phyloP scores from a whole-genome alignment of 2,329 filamentous ascomycete species.

The Aspergillus terreus region DNA sequence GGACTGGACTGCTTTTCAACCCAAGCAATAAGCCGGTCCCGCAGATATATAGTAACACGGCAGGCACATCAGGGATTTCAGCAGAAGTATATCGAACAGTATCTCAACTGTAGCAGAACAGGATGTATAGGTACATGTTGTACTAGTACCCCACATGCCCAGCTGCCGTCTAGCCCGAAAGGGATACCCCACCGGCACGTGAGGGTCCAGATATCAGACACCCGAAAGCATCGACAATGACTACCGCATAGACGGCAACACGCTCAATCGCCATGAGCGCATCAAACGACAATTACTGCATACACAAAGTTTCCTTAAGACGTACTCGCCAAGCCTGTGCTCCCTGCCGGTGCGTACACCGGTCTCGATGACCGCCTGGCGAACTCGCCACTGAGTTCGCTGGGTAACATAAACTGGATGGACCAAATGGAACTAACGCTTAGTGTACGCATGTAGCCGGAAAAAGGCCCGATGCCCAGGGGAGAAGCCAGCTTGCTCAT shows the following conservation, averaged over 20 bases:
- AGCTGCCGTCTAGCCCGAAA: too few species aligned
- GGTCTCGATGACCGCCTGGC: not conserved
- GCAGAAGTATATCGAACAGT: too few species aligned
- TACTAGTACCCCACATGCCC: too few species aligned
- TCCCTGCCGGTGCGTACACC: slow-evolving; percentile 20
- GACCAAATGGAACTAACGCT: not conserved
- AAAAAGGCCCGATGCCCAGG: slow-evolving; percentile 26
- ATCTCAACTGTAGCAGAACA: too few species aligned
- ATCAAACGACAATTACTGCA: slow-evolving; percentile 18
- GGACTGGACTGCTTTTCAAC: too few species aligned
- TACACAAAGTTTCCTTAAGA: slow-evolving; percentile 24
- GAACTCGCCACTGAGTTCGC: not conserved
- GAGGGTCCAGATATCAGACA: not conserved
- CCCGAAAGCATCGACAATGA: not conserved
- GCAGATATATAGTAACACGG: too few species aligned
- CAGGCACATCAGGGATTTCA: too few species aligned
- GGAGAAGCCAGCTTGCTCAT: slow-evolving; percentile 23
- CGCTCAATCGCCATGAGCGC: slow-evolving; percentile 13
- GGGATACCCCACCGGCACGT: too few species aligned
- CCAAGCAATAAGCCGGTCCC: too few species aligned
- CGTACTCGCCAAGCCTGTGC: slow-evolving; percentile 24
- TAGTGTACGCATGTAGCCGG: slow-evolving; percentile 12
- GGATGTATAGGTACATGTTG: too few species aligned
- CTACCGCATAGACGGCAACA: not conserved
- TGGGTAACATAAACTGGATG: not conserved